phyloP scores from a whole-genome alignment of 2,329 filamentous ascomycete genomes.

The Graphiopsis chlorocephala region DNA sequence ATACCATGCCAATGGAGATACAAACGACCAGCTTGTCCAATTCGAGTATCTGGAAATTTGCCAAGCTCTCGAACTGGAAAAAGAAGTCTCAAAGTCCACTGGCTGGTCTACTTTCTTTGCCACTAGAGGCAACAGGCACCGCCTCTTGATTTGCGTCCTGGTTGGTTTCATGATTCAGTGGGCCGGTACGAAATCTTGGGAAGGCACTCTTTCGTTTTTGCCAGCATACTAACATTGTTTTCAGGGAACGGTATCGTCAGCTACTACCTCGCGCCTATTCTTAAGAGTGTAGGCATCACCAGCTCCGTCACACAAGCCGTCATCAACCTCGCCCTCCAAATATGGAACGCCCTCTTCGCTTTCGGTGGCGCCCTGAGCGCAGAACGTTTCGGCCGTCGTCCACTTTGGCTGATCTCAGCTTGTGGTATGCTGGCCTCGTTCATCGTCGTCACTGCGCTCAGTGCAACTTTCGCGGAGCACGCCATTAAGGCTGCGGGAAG shows the following conservation, averaged over 20 bases:
- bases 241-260: background rate
- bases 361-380: slow-evolving; percentile 39
- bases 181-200: slow-evolving; percentile 30
- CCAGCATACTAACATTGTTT: background rate
- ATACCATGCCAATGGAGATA: slow-evolving; percentile 46
- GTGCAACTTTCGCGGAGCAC: slow-evolving; percentile 35
- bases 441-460: slow-evolving; percentile 43
- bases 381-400: slow-evolving; percentile 44
- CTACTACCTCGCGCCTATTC: slow-evolving; percentile 29
- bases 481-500: slow-evolving; percentile 34
- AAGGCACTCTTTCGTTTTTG: background rate
- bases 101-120: slow-evolving; percentile 22
- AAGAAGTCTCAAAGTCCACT: slow-evolving; percentile 46
- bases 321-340: slow-evolving; percentile 41
- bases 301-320: slow-evolving; percentile 34
- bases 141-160: slow-evolving; percentile 39
- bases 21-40: slow-evolving; percentile 51
- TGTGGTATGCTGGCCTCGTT: slow-evolving; percentile 46
- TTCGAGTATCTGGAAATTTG: slow-evolving; percentile 62
- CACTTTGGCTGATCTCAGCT: slow-evolving; percentile 43
- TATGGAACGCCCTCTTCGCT: slow-evolving; percentile 40
- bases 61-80: slow-evolving; percentile 54
- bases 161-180: slow-evolving; percentile 41
- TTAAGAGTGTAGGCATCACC: slow-evolving; percentile 40
- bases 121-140: slow-evolving; percentile 35